Conservation (phyloP, 306 rosid genomes). For the Crataegus laevigata region DNA sequence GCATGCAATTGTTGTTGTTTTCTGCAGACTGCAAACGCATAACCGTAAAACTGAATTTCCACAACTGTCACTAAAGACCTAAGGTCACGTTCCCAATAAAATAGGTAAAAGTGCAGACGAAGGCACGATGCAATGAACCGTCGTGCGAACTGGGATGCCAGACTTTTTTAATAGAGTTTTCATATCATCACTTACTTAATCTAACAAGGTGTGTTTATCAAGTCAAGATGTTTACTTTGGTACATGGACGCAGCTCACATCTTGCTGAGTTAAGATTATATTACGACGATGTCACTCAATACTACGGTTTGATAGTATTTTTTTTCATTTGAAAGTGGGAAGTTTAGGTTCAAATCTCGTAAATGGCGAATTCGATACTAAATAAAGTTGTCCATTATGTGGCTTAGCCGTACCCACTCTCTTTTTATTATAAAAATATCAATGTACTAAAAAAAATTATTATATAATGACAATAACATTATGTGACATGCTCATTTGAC, state of each 20-base stretch:
- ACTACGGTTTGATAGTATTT: accelerated
- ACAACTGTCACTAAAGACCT: background rate
- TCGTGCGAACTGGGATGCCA: background rate
- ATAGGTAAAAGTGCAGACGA: background rate
- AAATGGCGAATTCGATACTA: too few relatives aligned
- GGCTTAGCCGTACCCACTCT: accelerated
- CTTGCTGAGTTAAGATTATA: too few relatives aligned
- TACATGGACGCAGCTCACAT: too few relatives aligned
- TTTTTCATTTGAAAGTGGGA: accelerated
- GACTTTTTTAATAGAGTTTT: background rate
- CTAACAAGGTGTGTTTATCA: background rate
- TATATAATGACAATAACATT: too few relatives aligned
- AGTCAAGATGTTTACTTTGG: background rate
- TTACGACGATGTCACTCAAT: too few relatives aligned
- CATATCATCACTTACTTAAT: background rate
- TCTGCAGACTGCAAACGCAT: background rate
- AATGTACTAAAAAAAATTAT: too few relatives aligned
- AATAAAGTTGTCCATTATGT: accelerated
- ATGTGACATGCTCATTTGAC: too few relatives aligned
- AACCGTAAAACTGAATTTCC: background rate
- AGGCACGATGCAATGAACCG: background rate
- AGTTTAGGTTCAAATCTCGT: too few relatives aligned
- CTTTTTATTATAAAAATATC: too few relatives aligned
- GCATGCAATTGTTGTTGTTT: background rate
- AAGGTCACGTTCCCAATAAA: background rate